These are phyloP conservation scores for Mycena alexandri DNA, from an alignment of 768 basidiomycete genomes.

Conservation along the genomic window DNA sequence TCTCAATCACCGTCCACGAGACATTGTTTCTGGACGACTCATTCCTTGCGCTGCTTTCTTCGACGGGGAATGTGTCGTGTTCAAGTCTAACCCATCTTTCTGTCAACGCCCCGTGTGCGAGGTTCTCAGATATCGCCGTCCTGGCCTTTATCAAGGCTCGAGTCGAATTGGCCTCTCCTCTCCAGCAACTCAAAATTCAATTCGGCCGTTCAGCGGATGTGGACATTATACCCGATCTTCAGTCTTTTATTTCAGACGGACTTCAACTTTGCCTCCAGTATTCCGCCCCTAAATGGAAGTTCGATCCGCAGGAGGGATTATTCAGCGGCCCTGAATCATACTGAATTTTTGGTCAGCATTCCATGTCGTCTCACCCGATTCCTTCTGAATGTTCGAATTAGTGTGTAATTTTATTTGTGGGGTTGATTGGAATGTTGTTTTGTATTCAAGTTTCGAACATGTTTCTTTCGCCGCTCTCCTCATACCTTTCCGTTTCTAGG, in stretches of 20 bases:
- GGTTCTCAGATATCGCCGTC: neutral
- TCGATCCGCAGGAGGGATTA: neutral
- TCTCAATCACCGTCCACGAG: neutral
- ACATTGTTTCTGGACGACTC: neutral
- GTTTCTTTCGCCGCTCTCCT: too few relatives aligned
- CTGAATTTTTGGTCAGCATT: neutral
- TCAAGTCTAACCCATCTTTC: neutral
- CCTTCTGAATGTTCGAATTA: too few relatives aligned
- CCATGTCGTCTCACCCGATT: neutral
- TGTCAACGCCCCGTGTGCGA: neutral
- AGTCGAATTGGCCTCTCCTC: constrained; percentile 2
- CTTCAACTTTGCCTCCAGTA: neutral
- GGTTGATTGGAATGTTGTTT: too few relatives aligned
- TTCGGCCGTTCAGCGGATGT: constrained; percentile 5
- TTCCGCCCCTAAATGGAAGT: neutral
- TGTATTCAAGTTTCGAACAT: too few relatives aligned
- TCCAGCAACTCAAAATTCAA: neutral
- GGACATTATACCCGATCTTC: constrained; percentile 11
- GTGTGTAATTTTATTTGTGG: too few relatives aligned
- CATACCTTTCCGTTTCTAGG: too few relatives aligned
- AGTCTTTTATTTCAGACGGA: constrained; percentile 3
- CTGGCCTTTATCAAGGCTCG: neutral
- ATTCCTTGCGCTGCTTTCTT: constrained; percentile 1
- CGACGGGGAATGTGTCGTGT: neutral
- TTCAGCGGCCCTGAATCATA: neutral